Percentiles rank a stretch among this genome's conserved stretches.
These are phyloP conservation scores for Gracilaria domingensis DNA, from an alignment of 23 red algal genomes.

Conservation along the genomic window DNA sequence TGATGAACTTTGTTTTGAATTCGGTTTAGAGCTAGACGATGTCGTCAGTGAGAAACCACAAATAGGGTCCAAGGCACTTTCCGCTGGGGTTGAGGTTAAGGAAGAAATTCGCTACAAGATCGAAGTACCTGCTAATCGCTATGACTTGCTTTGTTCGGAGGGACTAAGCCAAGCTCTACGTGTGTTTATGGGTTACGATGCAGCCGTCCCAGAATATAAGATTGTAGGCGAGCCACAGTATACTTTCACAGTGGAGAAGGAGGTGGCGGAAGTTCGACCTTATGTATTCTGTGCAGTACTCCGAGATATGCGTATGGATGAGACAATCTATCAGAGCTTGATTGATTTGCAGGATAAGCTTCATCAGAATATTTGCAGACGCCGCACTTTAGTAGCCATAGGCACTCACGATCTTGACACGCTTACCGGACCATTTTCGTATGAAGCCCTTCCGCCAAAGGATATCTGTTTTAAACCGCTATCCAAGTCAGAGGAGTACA, in stretches of 20 bases:
- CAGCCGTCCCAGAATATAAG: constrained; percentile 43
- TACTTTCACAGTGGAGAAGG: constrained; percentile 41
- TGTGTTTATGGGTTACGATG: constrained; percentile 83
- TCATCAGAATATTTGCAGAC: constrained; percentile 95
- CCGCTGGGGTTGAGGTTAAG: constrained; percentile 50
- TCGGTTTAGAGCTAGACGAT: constrained; percentile 96
- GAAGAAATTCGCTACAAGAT: constrained; percentile 82
- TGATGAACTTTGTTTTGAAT: constrained; percentile 95
- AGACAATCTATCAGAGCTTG: constrained; percentile 84
- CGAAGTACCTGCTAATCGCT: constrained; percentile 98
- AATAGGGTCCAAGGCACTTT: constrained; percentile 69
- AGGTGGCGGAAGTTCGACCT: constrained; percentile 76
- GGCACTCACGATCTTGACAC: constrained; percentile 98
- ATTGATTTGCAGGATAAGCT: constrained; percentile 99
- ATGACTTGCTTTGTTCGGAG: constrained; percentile 93
- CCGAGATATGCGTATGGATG: constrained; percentile 72
- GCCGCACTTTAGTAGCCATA: constrained; percentile 94
- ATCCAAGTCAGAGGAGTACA: constrained; percentile 64
- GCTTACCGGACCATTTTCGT: constrained; percentile 74
- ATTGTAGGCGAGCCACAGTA: constrained; percentile 39
- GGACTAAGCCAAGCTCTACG: constrained; percentile 90
- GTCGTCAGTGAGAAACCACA: constrained; percentile 71
- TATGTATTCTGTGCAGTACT: constrained; percentile 93
- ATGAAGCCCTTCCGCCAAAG: constrained; percentile 72
- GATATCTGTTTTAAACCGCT: constrained; percentile 91